A percentile compares a stretch with the other conserved stretches of the same genome.
Evolutionary conservation across 441 rosid genomes (phyloP).

Genomic region (Corymbia calophylla): DNA sequence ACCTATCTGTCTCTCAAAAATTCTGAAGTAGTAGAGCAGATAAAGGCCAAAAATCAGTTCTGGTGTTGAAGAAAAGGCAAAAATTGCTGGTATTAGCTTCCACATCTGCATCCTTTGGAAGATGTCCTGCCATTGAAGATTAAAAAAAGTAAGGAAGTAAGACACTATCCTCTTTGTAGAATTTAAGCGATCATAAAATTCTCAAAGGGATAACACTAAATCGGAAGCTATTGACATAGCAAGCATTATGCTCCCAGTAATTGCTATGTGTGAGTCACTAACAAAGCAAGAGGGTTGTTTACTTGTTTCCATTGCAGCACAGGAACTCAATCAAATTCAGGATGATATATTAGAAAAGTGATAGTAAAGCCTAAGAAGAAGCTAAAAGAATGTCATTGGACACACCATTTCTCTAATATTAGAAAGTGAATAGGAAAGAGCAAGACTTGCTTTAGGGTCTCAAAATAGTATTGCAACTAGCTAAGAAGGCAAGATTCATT

Average conservation of each 20-base stretch:
- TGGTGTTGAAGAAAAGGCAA: slow-evolving; percentile 82
- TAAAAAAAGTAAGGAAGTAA: neutral
- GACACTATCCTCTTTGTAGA: neutral
- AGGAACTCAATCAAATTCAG: neutral
- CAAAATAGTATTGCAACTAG: neutral
- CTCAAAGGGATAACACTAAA: neutral
- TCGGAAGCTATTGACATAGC: neutral
- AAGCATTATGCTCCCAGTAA: neutral
- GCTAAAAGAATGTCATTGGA: neutral
- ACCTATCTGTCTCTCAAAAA: slow-evolving; percentile 82
- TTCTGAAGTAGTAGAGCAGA: slow-evolving; percentile 64
- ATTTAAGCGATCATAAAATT: neutral
- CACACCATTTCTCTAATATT: neutral
- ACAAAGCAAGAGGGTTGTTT: neutral
- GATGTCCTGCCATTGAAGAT: slow-evolving; percentile 46
- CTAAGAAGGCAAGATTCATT: neutral
- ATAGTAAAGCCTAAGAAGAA: neutral
- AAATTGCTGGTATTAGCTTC: slow-evolving; percentile 57
- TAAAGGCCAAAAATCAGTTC: slow-evolving; percentile 82
- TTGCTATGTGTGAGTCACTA: neutral
- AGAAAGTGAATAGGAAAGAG: neutral
- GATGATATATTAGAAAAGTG: neutral
- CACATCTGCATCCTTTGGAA: slow-evolving; percentile 46
- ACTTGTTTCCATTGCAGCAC: neutral
- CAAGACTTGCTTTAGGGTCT: neutral